Conservation (phyloP, 441 rosid species). For the Theobroma grandiflorum region DNA sequence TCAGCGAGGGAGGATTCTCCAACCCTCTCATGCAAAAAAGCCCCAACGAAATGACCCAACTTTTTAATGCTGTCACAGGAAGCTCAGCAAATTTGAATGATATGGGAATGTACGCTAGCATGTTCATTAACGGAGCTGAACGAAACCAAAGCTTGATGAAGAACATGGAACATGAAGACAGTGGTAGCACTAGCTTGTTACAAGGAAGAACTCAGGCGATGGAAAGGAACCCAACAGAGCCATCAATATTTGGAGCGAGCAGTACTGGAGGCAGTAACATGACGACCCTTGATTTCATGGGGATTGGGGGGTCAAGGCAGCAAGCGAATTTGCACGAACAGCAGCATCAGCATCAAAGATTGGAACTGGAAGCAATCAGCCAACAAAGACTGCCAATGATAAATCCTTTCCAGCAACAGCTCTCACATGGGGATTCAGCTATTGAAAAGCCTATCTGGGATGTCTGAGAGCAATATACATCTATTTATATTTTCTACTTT, state of each 20-base stretch:
- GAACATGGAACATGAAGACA: conserved; percentile 43
- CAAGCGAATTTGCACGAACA: conserved; percentile 43
- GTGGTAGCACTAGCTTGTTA: conserved; percentile 33
- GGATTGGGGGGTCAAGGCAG: conserved; percentile 55
- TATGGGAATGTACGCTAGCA: conserved; percentile 55
- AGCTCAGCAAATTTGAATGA: conserved; percentile 38
- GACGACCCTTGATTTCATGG: conserved; percentile 71
- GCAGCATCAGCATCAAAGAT: conserved; percentile 38
- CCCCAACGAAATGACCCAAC: conserved; percentile 48
- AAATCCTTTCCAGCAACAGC: conserved; percentile 56
- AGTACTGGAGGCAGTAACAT: conserved; percentile 33
- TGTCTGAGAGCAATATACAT: conserved; percentile 36
- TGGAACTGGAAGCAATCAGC: conserved; percentile 56
- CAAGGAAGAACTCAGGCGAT: conserved; percentile 38
- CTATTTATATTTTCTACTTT: neutral
- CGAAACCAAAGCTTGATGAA: conserved; percentile 43
- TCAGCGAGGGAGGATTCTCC: conserved; percentile 40
- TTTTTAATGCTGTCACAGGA: conserved; percentile 40
- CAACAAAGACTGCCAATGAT: conserved; percentile 44
- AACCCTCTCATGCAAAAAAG: conserved; percentile 39
- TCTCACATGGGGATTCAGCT: conserved; percentile 52
- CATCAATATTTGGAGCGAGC: conserved; percentile 37
- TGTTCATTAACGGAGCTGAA: conserved; percentile 43
- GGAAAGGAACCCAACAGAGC: conserved; percentile 29
- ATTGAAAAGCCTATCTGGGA: conserved; percentile 69